A percentile compares a stretch with the other conserved stretches of the same genome.
Evolutionary conservation across 352 stramenopile species (phyloP).

Genomic region (Globisporangium recalcitrans): DNA sequence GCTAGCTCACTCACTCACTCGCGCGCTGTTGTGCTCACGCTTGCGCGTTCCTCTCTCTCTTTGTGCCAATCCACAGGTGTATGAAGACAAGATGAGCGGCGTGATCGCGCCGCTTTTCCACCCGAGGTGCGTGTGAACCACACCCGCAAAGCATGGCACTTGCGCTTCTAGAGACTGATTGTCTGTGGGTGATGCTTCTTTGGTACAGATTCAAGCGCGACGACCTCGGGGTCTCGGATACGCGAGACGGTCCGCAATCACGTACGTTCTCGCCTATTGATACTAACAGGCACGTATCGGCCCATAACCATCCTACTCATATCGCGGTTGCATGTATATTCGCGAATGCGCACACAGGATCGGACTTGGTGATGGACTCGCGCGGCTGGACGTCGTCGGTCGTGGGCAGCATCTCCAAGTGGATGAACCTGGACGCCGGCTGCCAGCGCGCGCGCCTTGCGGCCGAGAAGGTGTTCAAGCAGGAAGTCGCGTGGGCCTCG

Average conservation of each 20-base stretch:
- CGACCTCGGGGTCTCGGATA: conserved; percentile 50
- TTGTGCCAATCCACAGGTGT: conserved; percentile 30
- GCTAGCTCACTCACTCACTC: background rate
- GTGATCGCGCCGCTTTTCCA: conserved; percentile 81
- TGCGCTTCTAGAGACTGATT: background rate
- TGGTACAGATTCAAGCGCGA: conserved; percentile 62
- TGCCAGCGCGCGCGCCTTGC: conserved; percentile 34
- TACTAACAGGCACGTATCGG: too few relatives aligned
- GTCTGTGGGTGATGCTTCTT: background rate
- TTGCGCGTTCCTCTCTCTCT: background rate
- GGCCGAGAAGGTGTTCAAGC: conserved; percentile 78
- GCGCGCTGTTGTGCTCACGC: background rate
- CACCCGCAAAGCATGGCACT: background rate
- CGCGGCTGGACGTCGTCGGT: conserved; percentile 80
- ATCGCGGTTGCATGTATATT: background rate
- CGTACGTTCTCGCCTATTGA: conserved; percentile 24
- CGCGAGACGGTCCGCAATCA: conserved; percentile 47
- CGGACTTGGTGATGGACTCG: conserved; percentile 80
- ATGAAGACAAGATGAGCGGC: conserved; percentile 75
- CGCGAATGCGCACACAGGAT: conserved; percentile 27
- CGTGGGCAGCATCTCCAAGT: conserved; percentile 74
- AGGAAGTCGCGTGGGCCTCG: conserved; percentile 94
- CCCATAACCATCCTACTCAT: background rate
- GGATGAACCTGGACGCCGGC: conserved; percentile 64
- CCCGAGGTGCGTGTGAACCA: conserved; percentile 35